A percentile compares a stretch with the other conserved stretches of the same genome.
These are phyloP conservation scores for Mycena amicta DNA, from an alignment of 768 basidiomycete genomes.

Conservation along the genomic window DNA sequence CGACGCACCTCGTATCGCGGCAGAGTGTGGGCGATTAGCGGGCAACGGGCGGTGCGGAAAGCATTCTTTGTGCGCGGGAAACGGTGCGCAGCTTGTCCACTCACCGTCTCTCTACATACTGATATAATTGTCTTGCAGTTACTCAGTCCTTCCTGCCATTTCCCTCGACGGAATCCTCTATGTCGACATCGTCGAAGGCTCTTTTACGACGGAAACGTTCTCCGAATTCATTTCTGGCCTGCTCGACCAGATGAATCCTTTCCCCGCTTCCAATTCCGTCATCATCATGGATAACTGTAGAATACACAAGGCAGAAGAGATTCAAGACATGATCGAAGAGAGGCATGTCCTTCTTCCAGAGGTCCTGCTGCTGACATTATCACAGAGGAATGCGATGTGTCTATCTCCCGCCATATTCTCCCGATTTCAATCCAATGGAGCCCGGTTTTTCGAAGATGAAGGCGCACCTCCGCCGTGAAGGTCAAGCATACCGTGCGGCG, in stretches of 20 bases:
- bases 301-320: constrained; percentile 30
- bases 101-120: too few relatives aligned
- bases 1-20: constrained; percentile 24
- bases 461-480: constrained; percentile 17
- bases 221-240: constrained; percentile 24
- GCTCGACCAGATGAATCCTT: constrained; percentile 36
- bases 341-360: constrained; percentile 24
- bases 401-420: constrained; percentile 41
- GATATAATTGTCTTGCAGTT: constrained; percentile 20
- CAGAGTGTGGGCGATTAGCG: constrained; percentile 30
- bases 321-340: constrained; percentile 32
- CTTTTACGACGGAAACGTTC: constrained; percentile 30
- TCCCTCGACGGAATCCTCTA: constrained; percentile 34
- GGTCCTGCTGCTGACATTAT: neutral
- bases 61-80: constrained; percentile 32
- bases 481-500: neutral
- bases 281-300: constrained; percentile 38
- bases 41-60: constrained; percentile 22
- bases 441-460: constrained; percentile 27
- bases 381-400: constrained; percentile 23
- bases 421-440: constrained; percentile 42
- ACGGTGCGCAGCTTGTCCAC: constrained; percentile 20
- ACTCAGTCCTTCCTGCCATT: constrained; percentile 35
- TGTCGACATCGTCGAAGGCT: constrained; percentile 29
- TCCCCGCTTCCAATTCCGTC: constrained; percentile 31